phyloP scores from a whole-genome alignment of 805 yeast genomes.

The Candida sphagnicola region DNA sequence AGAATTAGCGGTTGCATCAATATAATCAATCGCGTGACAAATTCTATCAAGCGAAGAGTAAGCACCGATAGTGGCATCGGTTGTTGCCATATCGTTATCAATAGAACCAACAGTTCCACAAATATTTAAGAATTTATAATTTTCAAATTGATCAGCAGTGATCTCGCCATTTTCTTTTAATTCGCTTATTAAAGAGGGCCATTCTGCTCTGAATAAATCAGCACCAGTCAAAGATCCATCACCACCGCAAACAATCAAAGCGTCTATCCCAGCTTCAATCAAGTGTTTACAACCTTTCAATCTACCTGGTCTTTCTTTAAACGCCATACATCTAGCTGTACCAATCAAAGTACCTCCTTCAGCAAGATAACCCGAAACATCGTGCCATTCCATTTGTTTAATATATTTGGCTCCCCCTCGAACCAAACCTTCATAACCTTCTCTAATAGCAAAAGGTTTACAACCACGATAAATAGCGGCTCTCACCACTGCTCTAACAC shows the following conservation, averaged over 20 bases:
- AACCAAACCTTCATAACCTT: slow-evolving; percentile 93
- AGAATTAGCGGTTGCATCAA: slow-evolving; percentile 95
- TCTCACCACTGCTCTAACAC: slow-evolving; percentile 92
- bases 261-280: slow-evolving; percentile 87
- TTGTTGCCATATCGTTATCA: slow-evolving; percentile 96
- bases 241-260: slow-evolving; percentile 95
- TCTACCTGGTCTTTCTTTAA: slow-evolving; percentile 83
- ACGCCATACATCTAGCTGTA: slow-evolving; percentile 88
- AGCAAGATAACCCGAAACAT: slow-evolving; percentile 89
- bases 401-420: slow-evolving; percentile 73
- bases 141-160: slow-evolving; percentile 54
- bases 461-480: slow-evolving; percentile 85
- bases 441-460: slow-evolving; percentile 86
- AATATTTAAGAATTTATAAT: slow-evolving; percentile 71
- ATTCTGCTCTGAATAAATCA: slow-evolving; percentile 86
- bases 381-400: slow-evolving; percentile 84
- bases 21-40: slow-evolving; percentile 91
- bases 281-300: slow-evolving; percentile 78
- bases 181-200: slow-evolving; percentile 86
- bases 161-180: slow-evolving; percentile 54
- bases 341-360: slow-evolving; percentile 96
- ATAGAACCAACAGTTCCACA: slow-evolving; percentile 96
- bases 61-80: slow-evolving; percentile 97
- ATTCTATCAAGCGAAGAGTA: slow-evolving; percentile 90
- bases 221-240: slow-evolving; percentile 99